Conservation (phyloP, 768 basidiomycete species). For the Calocybe gangraenosa region DNA sequence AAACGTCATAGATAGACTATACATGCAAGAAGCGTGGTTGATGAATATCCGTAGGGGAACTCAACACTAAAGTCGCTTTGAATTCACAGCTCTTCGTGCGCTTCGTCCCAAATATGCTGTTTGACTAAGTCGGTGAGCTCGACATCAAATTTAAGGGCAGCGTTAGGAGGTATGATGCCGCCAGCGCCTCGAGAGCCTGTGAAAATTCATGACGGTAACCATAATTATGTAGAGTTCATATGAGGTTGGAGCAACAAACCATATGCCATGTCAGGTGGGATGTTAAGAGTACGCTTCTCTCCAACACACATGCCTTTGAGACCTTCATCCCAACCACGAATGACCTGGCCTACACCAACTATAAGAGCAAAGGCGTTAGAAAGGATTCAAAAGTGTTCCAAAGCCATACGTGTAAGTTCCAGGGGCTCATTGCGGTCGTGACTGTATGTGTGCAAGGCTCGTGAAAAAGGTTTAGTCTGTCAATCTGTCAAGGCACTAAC, state of each 20-base stretch:
- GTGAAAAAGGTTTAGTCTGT: not conserved
- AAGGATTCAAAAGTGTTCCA: not conserved
- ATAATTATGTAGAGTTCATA: not conserved
- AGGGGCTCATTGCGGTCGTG: slow-evolving; percentile 72
- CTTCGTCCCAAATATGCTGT: too few species aligned
- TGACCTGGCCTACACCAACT: slow-evolving; percentile 83
- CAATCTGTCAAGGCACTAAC: slow-evolving; percentile 28
- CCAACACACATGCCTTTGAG: slow-evolving; percentile 79
- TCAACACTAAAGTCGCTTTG: too few species aligned
- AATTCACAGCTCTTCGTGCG: slow-evolving; percentile 1
- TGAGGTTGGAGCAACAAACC: slow-evolving; percentile 46
- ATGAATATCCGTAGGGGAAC: too few species aligned
- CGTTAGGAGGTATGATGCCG: slow-evolving; percentile 58
- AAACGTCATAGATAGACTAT: too few species aligned
- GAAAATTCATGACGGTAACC: not conserved
- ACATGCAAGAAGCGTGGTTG: too few species aligned
- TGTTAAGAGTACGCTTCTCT: slow-evolving; percentile 87
- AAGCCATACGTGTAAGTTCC: slow-evolving; percentile 64
- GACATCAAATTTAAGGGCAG: slow-evolving; percentile 82
- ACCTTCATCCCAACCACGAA: slow-evolving; percentile 83
- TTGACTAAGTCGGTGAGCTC: slow-evolving; percentile 67
- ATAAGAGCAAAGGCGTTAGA: not conserved
- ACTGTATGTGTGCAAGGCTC: slow-evolving; percentile 28
- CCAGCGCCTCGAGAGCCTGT: slow-evolving; percentile 75
- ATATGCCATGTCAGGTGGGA: slow-evolving; percentile 77